Conservation (phyloP, 352 stramenopile genomes). For the Albugo laibachii region DNA sequence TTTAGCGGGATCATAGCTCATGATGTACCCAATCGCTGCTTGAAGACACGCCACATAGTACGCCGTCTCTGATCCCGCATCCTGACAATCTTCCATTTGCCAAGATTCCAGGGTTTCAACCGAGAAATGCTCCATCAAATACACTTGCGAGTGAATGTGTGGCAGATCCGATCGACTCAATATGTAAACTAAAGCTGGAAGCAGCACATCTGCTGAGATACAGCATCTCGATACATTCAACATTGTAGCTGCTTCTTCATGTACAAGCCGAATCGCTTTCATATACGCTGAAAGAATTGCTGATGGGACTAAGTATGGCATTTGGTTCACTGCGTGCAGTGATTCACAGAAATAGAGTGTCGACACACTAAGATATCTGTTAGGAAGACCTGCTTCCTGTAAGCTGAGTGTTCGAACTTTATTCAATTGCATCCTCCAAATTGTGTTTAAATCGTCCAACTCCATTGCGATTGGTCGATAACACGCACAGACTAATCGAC, state of each 20-base stretch:
- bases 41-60: conserved; percentile 72
- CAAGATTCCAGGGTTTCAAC: conserved; percentile 26
- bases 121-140: conserved; percentile 54
- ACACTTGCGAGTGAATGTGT: conserved; percentile 58
- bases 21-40: conserved; percentile 62
- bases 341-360: conserved; percentile 17
- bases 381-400: conserved; percentile 28
- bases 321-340: conserved; percentile 41
- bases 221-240: conserved; percentile 22
- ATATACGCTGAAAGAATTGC: conserved; percentile 41
- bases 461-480: conserved; percentile 29
- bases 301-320: conserved; percentile 52
- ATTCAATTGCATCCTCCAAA: conserved; percentile 29
- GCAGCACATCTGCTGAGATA: conserved; percentile 59
- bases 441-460: conserved; percentile 44
- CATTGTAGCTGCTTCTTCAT: conserved; percentile 27
- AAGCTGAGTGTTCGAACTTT: conserved; percentile 23
- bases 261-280: conserved; percentile 37
- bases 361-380: not conserved
- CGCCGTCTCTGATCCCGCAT: conserved; percentile 46
- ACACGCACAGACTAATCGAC: conserved; percentile 36
- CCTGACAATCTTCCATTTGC: too few species aligned
- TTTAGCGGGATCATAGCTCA: conserved; percentile 13
- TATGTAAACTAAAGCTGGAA: conserved; percentile 57
- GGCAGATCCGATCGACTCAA: conserved; percentile 41